Conservation (phyloP, 768 basidiomycete genomes). For the Hemileccinum impolitum region DNA sequence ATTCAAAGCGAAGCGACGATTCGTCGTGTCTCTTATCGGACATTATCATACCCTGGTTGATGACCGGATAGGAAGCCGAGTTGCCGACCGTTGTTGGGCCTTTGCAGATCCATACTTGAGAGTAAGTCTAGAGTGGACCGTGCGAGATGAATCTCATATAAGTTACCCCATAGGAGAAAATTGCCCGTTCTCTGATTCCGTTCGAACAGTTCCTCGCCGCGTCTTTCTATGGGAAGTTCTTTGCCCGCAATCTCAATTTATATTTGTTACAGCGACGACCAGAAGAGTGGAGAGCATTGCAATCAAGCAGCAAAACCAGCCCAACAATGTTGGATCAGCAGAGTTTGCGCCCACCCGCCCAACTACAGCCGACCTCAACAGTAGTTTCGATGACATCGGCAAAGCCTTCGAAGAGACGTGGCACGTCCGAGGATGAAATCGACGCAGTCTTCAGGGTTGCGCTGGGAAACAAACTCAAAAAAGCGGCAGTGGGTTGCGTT, state of each 20-base stretch:
- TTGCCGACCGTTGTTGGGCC: slow-evolving; percentile 89
- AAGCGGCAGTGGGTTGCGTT: slow-evolving; percentile 39
- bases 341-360: slow-evolving; percentile 13
- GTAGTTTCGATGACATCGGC: slow-evolving; percentile 4
- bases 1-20: slow-evolving; percentile 60
- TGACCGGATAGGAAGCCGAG: slow-evolving; percentile 86
- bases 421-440: slow-evolving; percentile 59
- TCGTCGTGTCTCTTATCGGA: slow-evolving; percentile 74
- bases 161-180: slow-evolving; percentile 67
- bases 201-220: slow-evolving; percentile 69
- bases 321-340: slow-evolving; percentile 10
- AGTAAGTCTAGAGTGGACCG: slow-evolving; percentile 38
- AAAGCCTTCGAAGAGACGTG: slow-evolving; percentile 47
- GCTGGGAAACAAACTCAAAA: slow-evolving; percentile 59
- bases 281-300: slow-evolving; percentile 79
- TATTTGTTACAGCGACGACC: slow-evolving; percentile 74
- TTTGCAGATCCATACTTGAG: slow-evolving; percentile 91
- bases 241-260: slow-evolving; percentile 74
- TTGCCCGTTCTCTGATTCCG: slow-evolving; percentile 73
- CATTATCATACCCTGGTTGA: slow-evolving; percentile 80
- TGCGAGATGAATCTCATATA: slow-evolving; percentile 6
- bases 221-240: slow-evolving; percentile 86
- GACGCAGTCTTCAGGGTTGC: slow-evolving; percentile 64
- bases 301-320: slow-evolving; percentile 41
- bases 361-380: neutral